These are phyloP conservation scores for Chlorella sp. DNA, from an alignment of 139 green algal genomes.

Conservation along the genomic window DNA sequence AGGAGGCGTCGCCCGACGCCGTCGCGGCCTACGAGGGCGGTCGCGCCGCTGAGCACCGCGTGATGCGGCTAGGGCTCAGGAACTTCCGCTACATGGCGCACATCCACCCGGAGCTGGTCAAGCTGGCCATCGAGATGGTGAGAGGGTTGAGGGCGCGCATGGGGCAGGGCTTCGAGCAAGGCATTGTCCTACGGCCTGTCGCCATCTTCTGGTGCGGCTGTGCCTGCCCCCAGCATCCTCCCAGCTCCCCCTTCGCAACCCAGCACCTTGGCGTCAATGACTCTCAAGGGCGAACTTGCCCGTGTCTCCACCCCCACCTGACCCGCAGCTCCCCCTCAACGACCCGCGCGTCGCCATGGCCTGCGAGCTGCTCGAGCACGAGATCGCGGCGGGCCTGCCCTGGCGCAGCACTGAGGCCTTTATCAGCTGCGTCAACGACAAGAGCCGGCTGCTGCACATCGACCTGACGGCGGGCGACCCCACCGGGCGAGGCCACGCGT, in stretches of 20 bases:
- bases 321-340: slow-evolving; percentile 2
- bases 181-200: not conserved
- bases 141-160: not conserved
- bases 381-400: not conserved
- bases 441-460: not conserved
- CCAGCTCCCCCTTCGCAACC: not conserved
- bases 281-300: not conserved
- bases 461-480: not conserved
- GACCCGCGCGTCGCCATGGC: not conserved
- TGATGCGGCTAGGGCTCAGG: not conserved
- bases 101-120: not conserved
- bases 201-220: not conserved
- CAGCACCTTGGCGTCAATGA: not conserved
- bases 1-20: not conserved
- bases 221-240: not conserved
- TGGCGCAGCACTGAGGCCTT: slow-evolving; percentile 5
- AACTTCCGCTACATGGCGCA: not conserved
- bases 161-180: not conserved
- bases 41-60: not conserved
- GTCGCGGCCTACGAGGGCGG: slow-evolving; percentile 1
- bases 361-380: not conserved
- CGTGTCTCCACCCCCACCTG: not conserved
- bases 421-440: not conserved
- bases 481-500: slow-evolving; percentile 2
- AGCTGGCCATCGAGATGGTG: slow-evolving; percentile 8